phyloP scores from a whole-genome alignment of 805 yeast species.

The Candida berthetii region DNA sequence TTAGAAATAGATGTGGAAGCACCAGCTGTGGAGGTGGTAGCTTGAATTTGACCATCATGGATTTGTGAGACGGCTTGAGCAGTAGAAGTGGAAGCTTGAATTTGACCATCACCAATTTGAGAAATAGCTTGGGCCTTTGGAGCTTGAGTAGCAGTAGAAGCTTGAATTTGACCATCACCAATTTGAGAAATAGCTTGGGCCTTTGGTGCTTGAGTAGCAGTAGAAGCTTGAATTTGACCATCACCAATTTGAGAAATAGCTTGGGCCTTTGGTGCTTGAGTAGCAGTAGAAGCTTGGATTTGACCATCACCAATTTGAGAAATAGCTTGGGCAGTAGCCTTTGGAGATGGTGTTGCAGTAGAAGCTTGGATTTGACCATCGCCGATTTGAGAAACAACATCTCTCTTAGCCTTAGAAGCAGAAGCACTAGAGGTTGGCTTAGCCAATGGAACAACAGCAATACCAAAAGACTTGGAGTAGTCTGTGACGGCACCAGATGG shows the following conservation, averaged over 20 bases:
- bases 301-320: too few relatives aligned
- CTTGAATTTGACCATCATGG: constrained; percentile 4
- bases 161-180: too few relatives aligned
- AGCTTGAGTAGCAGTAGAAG: constrained; percentile 15
- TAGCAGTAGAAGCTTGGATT: too few relatives aligned
- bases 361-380: too few relatives aligned
- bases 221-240: too few relatives aligned
- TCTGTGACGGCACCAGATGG: constrained; percentile 23
- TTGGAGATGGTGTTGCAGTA: too few relatives aligned
- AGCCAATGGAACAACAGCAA: constrained; percentile 25
- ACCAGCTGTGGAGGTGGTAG: constrained; percentile 20
- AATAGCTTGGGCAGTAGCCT: too few relatives aligned
- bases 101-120: constrained; percentile 54
- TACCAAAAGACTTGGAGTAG: constrained; percentile 27
- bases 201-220: too few relatives aligned
- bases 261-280: too few relatives aligned
- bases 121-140: constrained; percentile 25
- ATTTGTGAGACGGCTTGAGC: constrained; percentile 2
- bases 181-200: too few relatives aligned
- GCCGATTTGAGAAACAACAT: constrained; percentile 15
- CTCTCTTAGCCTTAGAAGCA: constrained; percentile 13
- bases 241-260: too few relatives aligned
- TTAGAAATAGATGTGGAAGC: constrained; percentile 12
- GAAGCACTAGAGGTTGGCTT: constrained; percentile 3
- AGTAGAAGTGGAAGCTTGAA: constrained; percentile 31